Evolutionary conservation across 306 rosid species (phyloP), one percentile per base, ranked within the genome.

Genomic region (Luffa acutangula): DNA sequence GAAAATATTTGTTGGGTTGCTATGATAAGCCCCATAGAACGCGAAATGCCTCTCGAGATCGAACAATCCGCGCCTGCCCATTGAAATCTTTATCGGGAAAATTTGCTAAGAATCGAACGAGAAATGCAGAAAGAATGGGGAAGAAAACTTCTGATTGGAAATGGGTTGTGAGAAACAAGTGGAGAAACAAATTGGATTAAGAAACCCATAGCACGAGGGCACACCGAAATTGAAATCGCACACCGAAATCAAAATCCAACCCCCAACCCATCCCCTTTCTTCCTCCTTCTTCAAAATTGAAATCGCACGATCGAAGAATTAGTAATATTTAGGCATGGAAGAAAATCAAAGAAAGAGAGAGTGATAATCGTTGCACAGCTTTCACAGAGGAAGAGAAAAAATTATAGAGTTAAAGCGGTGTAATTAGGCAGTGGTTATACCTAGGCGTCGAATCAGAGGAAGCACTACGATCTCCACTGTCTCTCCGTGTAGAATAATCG

Each of bases 21-120:
- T 85, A 57, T 94, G 98, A 81, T 88, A 90, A 33, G 98, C 89
- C 70, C 96, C 96, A 75, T 90, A 88, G 88, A 91, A 90, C 41
- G 97, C 90, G 53, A 92, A 92, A 36, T 89, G 90, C 57, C 86
- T 91, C 58, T 91, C 96, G 17, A 89, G 89, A 86, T 94, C 92
- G 59, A 94, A 88, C 62, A 92, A 46, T 39, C 92, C 94, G 0
- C 71, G 77, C 86, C 75, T 89, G 41, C 88, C 91, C 93, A 90
- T 89, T 3, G 5, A 13, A 2, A 3, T 4, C 20, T 36, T 51
- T 46, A 45, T 6, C 39, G 17, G 70, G 11, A 5, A 21, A 20
- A 1, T 17, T 5, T 2, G 49, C 1, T 1, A 39, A 39, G 36
- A 69, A 42, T 20, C 18, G 14, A 72, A 49, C 15, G 56, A 15